Base-by-base conservation (phyloP, 352 stramenopile species). In the Phytophthora meadii region DNA sequence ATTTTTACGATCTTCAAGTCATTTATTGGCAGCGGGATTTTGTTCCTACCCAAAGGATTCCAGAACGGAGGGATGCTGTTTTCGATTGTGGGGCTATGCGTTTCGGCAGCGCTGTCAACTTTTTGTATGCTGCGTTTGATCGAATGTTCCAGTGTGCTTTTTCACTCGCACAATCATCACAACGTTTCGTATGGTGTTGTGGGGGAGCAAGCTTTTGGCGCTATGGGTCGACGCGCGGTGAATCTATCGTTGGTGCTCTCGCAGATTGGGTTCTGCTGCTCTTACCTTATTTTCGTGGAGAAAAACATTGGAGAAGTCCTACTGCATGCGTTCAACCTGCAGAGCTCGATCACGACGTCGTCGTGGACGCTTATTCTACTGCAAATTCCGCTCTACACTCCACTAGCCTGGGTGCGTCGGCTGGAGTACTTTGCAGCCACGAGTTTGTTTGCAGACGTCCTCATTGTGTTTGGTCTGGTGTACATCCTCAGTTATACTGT, bases 271-370 rank as follows among this genome's bases (percentile, higher is more conserved):
- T 89, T 89, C 54, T 89, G 81, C 72, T 89, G 81, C 65, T 88
- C 79, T 48, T 89, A 89, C 25, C 72, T 88, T 27, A 88, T 89
- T 58, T 89, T 89, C 52, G 81, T 89, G 45, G 76, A 86, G 54
- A 73, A 83, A 75, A 89, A 89, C 46, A 76, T 89, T 48, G 74
- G 72, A 28, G 68, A 86, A 57, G 73, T 88, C 9, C 60, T 89
- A 36, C 53, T 74, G 27, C 76, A 84, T 41, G 56, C 77, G n/a
- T 86, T 87, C 39, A 68, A 72, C 37, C 50, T 72, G 17, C 54
- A 63, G 41, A 70, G 59, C 40, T 80, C 76, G 19, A 42, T 69
- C 53, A 70, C 62, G 39, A 74, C 73, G 14, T 74, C 69, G 25
- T 77, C 77, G n/a, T 83, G 71, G 71, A 81, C 67, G 36, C 65